Base-by-base conservation (phyloP, 2,329 filamentous ascomycete genomes). In the Pseudogymnoascus sp. region DNA sequence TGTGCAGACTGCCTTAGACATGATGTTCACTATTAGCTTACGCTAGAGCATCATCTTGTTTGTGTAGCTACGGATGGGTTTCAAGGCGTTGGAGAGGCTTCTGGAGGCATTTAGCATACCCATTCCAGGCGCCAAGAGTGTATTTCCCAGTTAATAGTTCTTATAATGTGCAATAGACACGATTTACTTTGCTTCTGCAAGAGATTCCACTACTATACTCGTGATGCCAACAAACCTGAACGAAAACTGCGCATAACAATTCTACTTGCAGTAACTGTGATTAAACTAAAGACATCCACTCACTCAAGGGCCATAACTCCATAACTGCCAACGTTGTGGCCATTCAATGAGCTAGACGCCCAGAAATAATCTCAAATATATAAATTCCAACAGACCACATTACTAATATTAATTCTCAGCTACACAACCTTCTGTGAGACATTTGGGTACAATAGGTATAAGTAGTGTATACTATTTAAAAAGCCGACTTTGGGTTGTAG, bases 1-100 rank as follows among this genome's bases (percentile, higher is more conserved):
- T 26, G 17, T 42, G n/a, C 38, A 62, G 59, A 64, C 62, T 2
- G 26, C 46, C 15, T 21, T 62, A 7, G 62, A 64, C 40, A 64
- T 64, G 62, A 44, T 64, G 59, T 64, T 29, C 17, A 29, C 26
- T 3, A 64, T 62, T 17, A 64, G n/a, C 40, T 15, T 62, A 29
- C n/a, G 62, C 33, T 59, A 62, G 26, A n/a, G 10, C 2, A 56
- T 17, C 9, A 31, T 19, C 5, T 13, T 19, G 4, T 31, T 13
- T 31, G 4, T 13, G 10, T n/a, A 2, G 46, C n/a, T 33, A n/a
- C n/a, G n/a, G n/a, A 2, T 7, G n/a, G 10, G 4, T 31, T 31
- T 7, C 9, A 33, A 7, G 26, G 46, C 4, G 9, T 33, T 33
- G n/a, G n/a, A n/a, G n/a, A n/a, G n/a, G n/a, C n/a, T n/a, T n/a